Evolutionary conservation across 2,329 filamentous ascomycete species (phyloP), one percentile per base, ranked within the genome.

Genomic region (Beauveria australis): DNA sequence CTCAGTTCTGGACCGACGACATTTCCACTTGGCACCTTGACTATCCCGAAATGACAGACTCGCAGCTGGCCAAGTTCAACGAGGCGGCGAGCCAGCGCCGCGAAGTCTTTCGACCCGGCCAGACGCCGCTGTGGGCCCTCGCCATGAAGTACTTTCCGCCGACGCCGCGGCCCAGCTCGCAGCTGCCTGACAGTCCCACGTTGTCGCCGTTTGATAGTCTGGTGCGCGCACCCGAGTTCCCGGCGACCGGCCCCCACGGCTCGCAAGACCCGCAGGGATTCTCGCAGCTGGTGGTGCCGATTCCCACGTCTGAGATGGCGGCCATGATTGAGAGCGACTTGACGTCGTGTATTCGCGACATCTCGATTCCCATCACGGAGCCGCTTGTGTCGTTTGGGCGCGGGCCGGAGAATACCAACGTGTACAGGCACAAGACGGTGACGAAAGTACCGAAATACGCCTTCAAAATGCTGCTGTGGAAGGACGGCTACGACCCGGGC

Each of bases 311-410:
- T 16, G 41, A 62, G 33, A 47, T 56, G 44, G 59, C 91, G 2
- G 91, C 89, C 8, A 82, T 84, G 59, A 75, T 96, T 16, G 81
- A 83, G 16, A 87, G 87, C 0, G 80, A 86, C 0, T 67, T 80
- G 0, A 84, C 84, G 16, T 96, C 92, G 0, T 80, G 84, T 62
- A 77, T 89, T 7, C 75, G 80, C 1, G 80, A 80, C 24, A 80
- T 90, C 26, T 82, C 81, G 0, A 78, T 95, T 37, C 80, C 81
- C 40, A 76, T 97, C 16, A 84, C 84, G 12, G 81, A 84, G 46
- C 84, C 85, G 3, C 74, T 90, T 65, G 85, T 87, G 0, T 88
- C 87, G 0, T 97, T 91, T 86, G 93, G 93, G 33, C 85, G 93
- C 28, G 83, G 83, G 0, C 76, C 74, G 1, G 78, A 81, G 22